phyloP scores from a whole-genome alignment of 2,329 filamentous ascomycete species.

The Alternaria ethzedia region DNA sequence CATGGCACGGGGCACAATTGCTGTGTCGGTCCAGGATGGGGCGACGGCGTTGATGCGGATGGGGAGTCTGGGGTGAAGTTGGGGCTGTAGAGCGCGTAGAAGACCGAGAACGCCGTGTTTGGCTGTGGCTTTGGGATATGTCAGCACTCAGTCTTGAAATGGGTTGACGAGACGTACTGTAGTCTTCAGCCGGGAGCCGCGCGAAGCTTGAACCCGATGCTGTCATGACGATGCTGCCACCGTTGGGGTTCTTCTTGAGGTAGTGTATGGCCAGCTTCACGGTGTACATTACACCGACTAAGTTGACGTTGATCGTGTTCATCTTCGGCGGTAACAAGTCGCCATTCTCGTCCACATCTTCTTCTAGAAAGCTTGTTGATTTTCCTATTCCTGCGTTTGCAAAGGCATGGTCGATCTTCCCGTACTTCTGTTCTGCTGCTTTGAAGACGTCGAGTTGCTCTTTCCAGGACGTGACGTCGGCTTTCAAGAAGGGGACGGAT shows the following conservation, averaged over 20 bases:
- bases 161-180: constrained; percentile 26
- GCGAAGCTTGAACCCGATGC: constrained; percentile 38
- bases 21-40: constrained; percentile 41
- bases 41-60: constrained; percentile 45
- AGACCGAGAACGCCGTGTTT: constrained; percentile 44
- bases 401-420: constrained; percentile 55
- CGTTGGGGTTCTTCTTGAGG: constrained; percentile 30
- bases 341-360: constrained; percentile 38
- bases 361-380: constrained; percentile 29
- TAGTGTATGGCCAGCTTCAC: constrained; percentile 38
- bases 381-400: constrained; percentile 43
- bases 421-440: constrained; percentile 51
- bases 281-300: constrained; percentile 39
- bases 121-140: constrained; percentile 22
- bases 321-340: constrained; percentile 36
- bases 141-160: constrained; percentile 4
- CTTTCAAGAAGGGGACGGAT: constrained; percentile 30
- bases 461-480: constrained; percentile 55
- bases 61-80: constrained; percentile 30
- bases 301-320: constrained; percentile 36
- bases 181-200: constrained; percentile 35
- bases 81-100: constrained; percentile 29
- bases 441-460: constrained; percentile 61
- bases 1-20: constrained; percentile 23
- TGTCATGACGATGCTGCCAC: constrained; percentile 43